Evolutionary conservation across 805 yeast genomes (phyloP).

Genomic region (Myxozyma vanderwaltii): DNA sequence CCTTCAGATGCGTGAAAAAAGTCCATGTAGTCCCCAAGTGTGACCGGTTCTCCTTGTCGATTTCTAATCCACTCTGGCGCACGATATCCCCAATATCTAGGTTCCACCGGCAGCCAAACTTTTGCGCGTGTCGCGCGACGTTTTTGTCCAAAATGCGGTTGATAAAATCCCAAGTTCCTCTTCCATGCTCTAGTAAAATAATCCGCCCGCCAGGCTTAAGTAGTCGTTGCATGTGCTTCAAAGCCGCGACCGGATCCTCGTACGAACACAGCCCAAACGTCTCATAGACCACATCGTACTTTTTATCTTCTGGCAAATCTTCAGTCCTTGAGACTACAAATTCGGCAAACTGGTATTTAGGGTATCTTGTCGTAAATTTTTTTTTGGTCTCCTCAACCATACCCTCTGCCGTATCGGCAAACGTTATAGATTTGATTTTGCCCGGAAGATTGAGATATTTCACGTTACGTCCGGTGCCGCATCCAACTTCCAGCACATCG

Average conservation of each 20-base stretch:
- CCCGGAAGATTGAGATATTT: constrained; percentile 55
- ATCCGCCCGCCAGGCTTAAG: constrained; percentile 90
- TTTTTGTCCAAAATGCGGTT: constrained; percentile 79
- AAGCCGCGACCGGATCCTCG: constrained; percentile 83
- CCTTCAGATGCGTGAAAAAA: constrained; percentile 27
- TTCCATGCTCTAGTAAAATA: constrained; percentile 86
- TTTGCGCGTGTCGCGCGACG: constrained; percentile 77
- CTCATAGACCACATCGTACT: constrained; percentile 89
- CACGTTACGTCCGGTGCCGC: constrained; percentile 95
- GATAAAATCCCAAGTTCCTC: constrained; percentile 76
- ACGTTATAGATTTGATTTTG: constrained; percentile 70
- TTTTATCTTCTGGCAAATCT: constrained; percentile 52
- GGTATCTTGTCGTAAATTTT: constrained; percentile 69
- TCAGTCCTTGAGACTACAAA: constrained; percentile 87
- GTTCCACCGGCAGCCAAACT: constrained; percentile 99
- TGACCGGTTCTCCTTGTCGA: constrained; percentile 74
- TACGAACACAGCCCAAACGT: constrained; percentile 97
- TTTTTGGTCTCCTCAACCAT: constrained; percentile 82
- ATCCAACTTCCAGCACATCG: constrained; percentile 90
- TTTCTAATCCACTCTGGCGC: constrained; percentile 78
- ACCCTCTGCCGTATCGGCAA: constrained; percentile 76
- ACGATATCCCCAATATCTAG: constrained; percentile 86
- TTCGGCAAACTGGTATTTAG: constrained; percentile 70
- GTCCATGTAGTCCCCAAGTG: constrained; percentile 86
- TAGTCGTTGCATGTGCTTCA: constrained; percentile 68